A percentile compares a stretch with the other conserved stretches of the same genome.
phyloP scores from a whole-genome alignment of 176 grass and related monocot genomes.

The Paspalum notatum region DNA sequence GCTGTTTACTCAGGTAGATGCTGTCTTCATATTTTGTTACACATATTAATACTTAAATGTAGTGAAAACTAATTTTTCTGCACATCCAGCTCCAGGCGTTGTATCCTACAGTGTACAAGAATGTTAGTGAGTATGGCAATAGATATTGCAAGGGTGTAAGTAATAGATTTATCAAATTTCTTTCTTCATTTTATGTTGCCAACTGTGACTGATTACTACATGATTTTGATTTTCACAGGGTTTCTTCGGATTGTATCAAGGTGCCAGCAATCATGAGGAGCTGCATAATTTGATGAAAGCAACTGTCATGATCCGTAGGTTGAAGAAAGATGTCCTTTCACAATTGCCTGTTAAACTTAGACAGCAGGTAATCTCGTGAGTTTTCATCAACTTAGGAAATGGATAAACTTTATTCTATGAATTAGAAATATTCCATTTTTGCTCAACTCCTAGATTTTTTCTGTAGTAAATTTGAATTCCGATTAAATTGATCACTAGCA shows the following conservation, averaged over 20 bases:
- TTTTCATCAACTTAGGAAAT: slow-evolving; percentile 20
- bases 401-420: not conserved
- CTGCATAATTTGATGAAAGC: slow-evolving; percentile 98
- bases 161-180: slow-evolving; percentile 40
- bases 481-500: slow-evolving; percentile 2
- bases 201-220: slow-evolving; percentile 35
- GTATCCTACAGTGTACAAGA: slow-evolving; percentile 87
- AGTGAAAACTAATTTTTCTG: slow-evolving; percentile 14
- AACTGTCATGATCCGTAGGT: slow-evolving; percentile 92
- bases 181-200: slow-evolving; percentile 35
- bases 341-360: slow-evolving; percentile 86
- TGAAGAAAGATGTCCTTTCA: slow-evolving; percentile 92
- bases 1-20: slow-evolving; percentile 82
- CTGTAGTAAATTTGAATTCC: slow-evolving; percentile 14
- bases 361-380: slow-evolving; percentile 63
- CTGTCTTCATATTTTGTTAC: slow-evolving; percentile 13
- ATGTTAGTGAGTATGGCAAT: slow-evolving; percentile 79
- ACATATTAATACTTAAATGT: slow-evolving; percentile 18
- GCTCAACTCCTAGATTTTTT: not conserved
- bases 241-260: slow-evolving; percentile 80
- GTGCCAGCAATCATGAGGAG: slow-evolving; percentile 96
- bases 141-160: slow-evolving; percentile 99
- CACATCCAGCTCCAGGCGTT: slow-evolving; percentile 72
- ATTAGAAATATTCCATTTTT: slow-evolving; percentile 1
- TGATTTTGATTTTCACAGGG: slow-evolving; percentile 64